These are phyloP conservation scores for Monosporascus cannonballus DNA, from an alignment of 2,329 filamentous ascomycete species.

Conservation along the genomic window DNA sequence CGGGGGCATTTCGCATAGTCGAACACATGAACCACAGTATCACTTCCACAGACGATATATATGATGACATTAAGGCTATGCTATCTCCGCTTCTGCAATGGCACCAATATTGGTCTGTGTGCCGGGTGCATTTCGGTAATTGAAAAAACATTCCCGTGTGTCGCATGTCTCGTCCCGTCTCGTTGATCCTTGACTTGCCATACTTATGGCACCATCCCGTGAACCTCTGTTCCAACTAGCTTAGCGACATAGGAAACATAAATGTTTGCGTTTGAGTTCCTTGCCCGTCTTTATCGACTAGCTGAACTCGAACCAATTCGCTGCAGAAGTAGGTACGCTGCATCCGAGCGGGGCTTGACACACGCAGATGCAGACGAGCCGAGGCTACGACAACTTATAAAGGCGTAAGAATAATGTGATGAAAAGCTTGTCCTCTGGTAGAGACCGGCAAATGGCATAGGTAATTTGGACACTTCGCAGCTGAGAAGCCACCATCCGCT, in stretches of 20 bases:
- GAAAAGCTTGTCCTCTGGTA: background rate
- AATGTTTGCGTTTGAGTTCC: slow-evolving; percentile 15
- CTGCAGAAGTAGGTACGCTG: slow-evolving; percentile 4
- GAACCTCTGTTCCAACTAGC: slow-evolving; percentile 1
- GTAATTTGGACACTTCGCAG: background rate
- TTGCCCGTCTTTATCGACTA: slow-evolving; percentile 4
- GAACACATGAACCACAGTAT: slow-evolving; percentile 9
- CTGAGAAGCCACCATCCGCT: background rate
- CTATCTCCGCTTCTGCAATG: slow-evolving; percentile 16
- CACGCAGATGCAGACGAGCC: slow-evolving; percentile 3
- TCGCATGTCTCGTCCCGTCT: slow-evolving; percentile 19
- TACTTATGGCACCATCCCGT: background rate
- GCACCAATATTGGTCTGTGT: slow-evolving; percentile 13
- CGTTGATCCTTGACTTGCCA: slow-evolving; percentile 8
- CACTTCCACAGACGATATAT: slow-evolving; percentile 19
- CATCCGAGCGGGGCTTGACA: slow-evolving; percentile 7
- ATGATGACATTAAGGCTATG: slow-evolving; percentile 15
- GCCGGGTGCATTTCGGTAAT: slow-evolving; percentile 22
- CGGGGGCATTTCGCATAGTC: background rate
- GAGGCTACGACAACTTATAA: background rate
- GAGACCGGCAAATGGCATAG: background rate
- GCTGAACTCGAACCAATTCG: background rate
- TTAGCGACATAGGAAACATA: slow-evolving; percentile 11
- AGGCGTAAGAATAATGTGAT: background rate
- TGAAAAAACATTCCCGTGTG: slow-evolving; percentile 23